These are phyloP conservation scores for Penicillium sclerotigenum DNA, from an alignment of 2,329 filamentous ascomycete genomes.

Conservation along the genomic window DNA sequence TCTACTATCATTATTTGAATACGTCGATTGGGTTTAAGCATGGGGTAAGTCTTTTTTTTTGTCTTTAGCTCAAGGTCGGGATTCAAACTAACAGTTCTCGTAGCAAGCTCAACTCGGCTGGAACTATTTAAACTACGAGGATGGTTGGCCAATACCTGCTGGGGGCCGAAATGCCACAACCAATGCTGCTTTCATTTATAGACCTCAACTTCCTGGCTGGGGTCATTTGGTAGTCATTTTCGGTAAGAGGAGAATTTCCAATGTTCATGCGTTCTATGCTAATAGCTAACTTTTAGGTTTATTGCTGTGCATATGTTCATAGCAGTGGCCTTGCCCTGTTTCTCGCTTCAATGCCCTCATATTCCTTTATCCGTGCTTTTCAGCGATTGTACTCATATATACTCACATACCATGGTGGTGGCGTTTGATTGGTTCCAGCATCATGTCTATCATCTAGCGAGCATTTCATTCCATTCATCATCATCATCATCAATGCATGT, in stretches of 20 bases:
- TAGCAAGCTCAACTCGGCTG: constrained; percentile 39
- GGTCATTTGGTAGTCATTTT: constrained; percentile 6
- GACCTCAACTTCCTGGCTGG: constrained; percentile 6
- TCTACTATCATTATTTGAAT: constrained; percentile 43
- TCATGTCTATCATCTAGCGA: not conserved
- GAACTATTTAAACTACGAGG: constrained; percentile 36
- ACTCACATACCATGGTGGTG: constrained; percentile 4
- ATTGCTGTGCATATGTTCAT: constrained; percentile 17
- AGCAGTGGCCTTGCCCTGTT: not conserved
- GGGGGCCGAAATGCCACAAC: constrained; percentile 1
- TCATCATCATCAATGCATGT: not conserved
- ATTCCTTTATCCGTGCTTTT: not conserved
- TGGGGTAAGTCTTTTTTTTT: constrained; percentile 20
- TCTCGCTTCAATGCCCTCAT: not conserved
- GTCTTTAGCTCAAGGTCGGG: not conserved
- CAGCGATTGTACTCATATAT: constrained; percentile 7
- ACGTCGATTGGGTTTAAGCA: constrained; percentile 30
- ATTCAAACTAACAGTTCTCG: not conserved
- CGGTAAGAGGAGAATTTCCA: constrained; percentile 5
- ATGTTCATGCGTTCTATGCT: not conserved
- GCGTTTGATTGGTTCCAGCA: constrained; percentile 1
- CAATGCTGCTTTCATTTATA: not conserved
- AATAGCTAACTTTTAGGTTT: constrained; percentile 3
- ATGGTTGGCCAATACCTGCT: constrained; percentile 37
- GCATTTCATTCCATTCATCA: not conserved